These are phyloP conservation scores for Protea cynaroides DNA, from an alignment of 164 flowering plant genomes.

Conservation along the genomic window DNA sequence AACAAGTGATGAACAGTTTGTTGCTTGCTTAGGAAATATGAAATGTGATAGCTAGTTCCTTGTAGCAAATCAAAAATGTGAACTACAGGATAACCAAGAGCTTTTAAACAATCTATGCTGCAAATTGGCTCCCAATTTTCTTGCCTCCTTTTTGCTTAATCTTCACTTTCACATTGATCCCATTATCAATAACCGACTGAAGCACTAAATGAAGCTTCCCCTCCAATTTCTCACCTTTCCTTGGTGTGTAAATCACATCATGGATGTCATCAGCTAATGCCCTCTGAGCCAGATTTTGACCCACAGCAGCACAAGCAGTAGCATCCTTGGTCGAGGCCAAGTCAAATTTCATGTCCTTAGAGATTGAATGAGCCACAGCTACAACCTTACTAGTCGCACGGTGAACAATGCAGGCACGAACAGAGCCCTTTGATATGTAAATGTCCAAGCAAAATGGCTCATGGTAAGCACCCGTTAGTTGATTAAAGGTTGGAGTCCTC, in stretches of 20 bases:
- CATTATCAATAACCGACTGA: no score
- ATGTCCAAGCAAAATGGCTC: conserved; percentile 89
- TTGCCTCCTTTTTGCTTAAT: no score
- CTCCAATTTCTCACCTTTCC: conserved; percentile 76
- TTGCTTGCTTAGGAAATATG: no score
- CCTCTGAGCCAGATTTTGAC: conserved; percentile 67
- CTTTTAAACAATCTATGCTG: no score
- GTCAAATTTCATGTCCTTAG: conserved; percentile 82
- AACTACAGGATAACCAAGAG: no score
- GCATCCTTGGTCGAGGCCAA: conserved; percentile 56
- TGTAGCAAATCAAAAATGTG: no score
- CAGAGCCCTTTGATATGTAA: conserved; percentile 70
- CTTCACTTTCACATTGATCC: no score
- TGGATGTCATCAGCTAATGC: conserved; percentile 92
- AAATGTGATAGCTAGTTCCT: no score
- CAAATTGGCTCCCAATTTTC: no score
- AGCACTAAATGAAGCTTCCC: conserved; percentile 12
- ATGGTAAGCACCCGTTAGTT: conserved; percentile 77
- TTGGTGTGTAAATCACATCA: conserved; percentile 73
- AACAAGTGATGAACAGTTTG: no score
- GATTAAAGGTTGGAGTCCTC: conserved; percentile 68
- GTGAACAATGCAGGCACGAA: conserved; percentile 83
- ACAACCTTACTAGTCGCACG: conserved; percentile 86
- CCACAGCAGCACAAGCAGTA: conserved; percentile 68
- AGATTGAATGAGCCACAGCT: conserved; percentile 88